These are phyloP conservation scores for Camellia oleifera DNA, from an alignment of 179 eudicot species.

Conservation along the genomic window DNA sequence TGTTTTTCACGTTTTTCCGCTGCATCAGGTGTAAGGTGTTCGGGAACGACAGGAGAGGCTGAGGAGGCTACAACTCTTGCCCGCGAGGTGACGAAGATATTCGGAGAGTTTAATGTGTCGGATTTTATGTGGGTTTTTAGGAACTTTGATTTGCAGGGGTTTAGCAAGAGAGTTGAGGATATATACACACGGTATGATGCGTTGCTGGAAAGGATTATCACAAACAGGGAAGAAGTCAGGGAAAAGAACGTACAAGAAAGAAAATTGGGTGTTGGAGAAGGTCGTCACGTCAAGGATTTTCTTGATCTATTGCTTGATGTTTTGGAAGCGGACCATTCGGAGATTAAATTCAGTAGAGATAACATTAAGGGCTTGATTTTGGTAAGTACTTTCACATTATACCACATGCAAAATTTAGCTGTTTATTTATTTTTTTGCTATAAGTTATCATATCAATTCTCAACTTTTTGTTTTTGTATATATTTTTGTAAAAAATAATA, in stretches of 20 bases:
- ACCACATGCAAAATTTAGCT: neutral
- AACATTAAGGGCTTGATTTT: neutral
- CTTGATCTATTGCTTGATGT: neutral
- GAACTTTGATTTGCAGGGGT: slow-evolving; percentile 7
- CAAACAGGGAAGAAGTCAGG: neutral
- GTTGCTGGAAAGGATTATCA: neutral
- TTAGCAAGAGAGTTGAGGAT: neutral
- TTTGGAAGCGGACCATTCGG: neutral
- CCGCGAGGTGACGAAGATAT: slow-evolving; percentile 4
- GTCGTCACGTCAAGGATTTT: neutral
- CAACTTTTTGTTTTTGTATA: too few species aligned
- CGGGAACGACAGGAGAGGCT: neutral
- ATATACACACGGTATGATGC: neutral
- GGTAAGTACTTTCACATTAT: neutral
- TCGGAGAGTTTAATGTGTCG: slow-evolving; percentile 6
- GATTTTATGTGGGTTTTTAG: slow-evolving; percentile 17
- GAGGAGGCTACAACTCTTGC: neutral
- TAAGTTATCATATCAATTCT: too few species aligned
- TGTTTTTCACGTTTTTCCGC: too few species aligned
- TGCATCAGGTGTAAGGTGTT: neutral
- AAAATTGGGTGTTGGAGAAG: neutral
- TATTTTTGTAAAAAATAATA: too few species aligned
- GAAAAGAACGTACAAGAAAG: neutral
- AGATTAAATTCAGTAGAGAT: neutral
- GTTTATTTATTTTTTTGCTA: neutral